A percentile compares a stretch with the other conserved stretches of the same genome.
Evolutionary conservation across 176 grass and related monocot species (phyloP).

Genomic region (Carex littledalei): DNA sequence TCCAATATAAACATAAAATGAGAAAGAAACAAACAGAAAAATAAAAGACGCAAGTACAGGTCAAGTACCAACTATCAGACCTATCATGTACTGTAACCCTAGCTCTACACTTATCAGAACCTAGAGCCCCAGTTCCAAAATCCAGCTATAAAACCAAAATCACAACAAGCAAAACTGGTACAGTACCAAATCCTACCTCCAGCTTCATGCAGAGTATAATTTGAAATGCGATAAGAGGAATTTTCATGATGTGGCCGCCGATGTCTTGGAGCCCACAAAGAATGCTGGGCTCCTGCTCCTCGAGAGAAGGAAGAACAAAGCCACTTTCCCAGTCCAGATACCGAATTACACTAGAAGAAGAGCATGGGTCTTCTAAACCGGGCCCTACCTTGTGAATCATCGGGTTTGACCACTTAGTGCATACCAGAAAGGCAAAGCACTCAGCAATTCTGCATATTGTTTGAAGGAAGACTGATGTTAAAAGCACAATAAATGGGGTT

Average conservation of each 20-base stretch:
- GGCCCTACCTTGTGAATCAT: slow-evolving; percentile 69
- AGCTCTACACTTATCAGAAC: not conserved
- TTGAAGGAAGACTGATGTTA: not conserved
- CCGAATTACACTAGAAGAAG: slow-evolving; percentile 65
- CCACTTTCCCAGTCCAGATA: slow-evolving; percentile 89
- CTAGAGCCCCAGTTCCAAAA: not conserved
- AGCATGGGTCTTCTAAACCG: slow-evolving; percentile 60
- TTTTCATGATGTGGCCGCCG: slow-evolving; percentile 93
- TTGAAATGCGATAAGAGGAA: slow-evolving; percentile 84
- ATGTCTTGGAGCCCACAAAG: slow-evolving; percentile 82
- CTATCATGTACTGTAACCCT: not conserved
- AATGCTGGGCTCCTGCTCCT: slow-evolving; percentile 54
- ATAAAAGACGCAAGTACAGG: not conserved
- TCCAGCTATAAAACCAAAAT: not conserved
- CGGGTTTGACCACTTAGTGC: slow-evolving; percentile 94
- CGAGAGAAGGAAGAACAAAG: slow-evolving; percentile 60
- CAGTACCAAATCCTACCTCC: slow-evolving; percentile 47
- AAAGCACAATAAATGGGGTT: not conserved
- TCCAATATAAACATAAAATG: not conserved
- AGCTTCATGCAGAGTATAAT: slow-evolving; percentile 89
- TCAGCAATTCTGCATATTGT: slow-evolving; percentile 73
- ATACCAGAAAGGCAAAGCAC: slow-evolving; percentile 93
- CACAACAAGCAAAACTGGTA: not conserved
- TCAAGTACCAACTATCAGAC: not conserved
- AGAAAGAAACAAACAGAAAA: not conserved